These are phyloP conservation scores for Austroboletus novae-zelandiae DNA, from an alignment of 1,284 basidiomycete species.

Conservation along the genomic window DNA sequence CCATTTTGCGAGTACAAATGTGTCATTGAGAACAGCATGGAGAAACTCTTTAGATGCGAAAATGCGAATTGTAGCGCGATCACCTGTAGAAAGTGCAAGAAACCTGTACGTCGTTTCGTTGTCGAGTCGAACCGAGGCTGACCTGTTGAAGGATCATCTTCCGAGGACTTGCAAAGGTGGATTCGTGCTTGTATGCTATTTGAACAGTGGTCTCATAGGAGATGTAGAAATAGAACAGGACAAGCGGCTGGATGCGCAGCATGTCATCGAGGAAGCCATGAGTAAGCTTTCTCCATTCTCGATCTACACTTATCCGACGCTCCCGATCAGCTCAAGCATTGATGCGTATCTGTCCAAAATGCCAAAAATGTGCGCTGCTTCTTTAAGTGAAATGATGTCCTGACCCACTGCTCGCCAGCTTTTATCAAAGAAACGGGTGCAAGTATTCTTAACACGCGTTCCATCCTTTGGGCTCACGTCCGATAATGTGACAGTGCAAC, in stretches of 20 bases:
- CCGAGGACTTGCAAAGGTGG: conserved; percentile 82
- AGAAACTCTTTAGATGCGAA: conserved; percentile 78
- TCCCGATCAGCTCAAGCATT: conserved; percentile 61
- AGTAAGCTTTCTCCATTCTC: conserved; percentile 42
- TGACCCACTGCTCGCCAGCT: conserved; percentile 40
- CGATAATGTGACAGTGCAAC: conserved; percentile 57
- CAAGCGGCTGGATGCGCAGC: conserved; percentile 66
- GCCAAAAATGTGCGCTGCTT: conserved; percentile 56
- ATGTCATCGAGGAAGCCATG: conserved; percentile 88
- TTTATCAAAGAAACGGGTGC: conserved; percentile 76
- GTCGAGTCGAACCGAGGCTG: no score
- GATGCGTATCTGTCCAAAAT: conserved; percentile 83
- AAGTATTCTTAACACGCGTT: conserved; percentile 27
- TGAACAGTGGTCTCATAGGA: background rate
- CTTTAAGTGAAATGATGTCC: background rate
- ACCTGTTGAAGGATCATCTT: conserved; percentile 64
- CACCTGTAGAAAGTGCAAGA: conserved; percentile 77
- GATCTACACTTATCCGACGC: background rate
- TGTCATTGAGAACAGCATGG: conserved; percentile 74
- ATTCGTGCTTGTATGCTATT: background rate
- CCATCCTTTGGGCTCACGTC: background rate
- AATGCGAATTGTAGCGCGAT: conserved; percentile 70
- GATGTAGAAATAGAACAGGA: conserved; percentile 66
- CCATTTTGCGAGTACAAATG: conserved; percentile 84
- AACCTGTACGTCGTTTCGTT: conserved; percentile 46